Conservation (phyloP, 1,284 basidiomycete genomes). For the Melanopsichium pennsylvanicum region DNA sequence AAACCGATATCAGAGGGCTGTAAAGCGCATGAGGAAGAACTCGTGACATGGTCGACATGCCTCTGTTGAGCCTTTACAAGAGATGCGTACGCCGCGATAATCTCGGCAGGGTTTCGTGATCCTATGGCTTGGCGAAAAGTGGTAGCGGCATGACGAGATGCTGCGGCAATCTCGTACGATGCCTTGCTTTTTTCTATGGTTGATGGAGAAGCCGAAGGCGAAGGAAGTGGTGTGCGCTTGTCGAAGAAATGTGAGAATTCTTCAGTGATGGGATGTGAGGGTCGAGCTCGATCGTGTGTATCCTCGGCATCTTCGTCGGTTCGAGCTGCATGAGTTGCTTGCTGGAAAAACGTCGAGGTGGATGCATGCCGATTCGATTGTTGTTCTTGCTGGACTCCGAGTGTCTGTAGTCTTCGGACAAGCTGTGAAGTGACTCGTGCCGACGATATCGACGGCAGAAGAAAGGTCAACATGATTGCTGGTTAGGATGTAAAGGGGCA, state of each 20-base stretch:
- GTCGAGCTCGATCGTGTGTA: neutral
- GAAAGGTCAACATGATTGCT: slow-evolving; percentile 17
- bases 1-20: slow-evolving; percentile 8
- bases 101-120: neutral
- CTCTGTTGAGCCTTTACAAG: slow-evolving; percentile 9
- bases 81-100: slow-evolving; percentile 13
- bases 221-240: neutral
- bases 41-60: slow-evolving; percentile 2
- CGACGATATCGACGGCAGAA: slow-evolving; percentile 2
- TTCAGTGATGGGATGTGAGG: neutral
- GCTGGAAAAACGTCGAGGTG: neutral
- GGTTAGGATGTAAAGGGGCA: neutral
- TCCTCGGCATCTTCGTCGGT: slow-evolving; percentile 1
- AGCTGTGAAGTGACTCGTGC: slow-evolving; percentile 4
- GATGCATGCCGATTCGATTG: too few relatives aligned
- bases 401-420: neutral
- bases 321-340: neutral
- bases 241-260: slow-evolving; percentile 38
- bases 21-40: neutral
- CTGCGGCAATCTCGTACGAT: slow-evolving; percentile 13
- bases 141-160: slow-evolving; percentile 9
- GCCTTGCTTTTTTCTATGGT: neutral
- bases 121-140: slow-evolving; percentile 16
- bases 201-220: neutral
- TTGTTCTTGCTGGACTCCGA: neutral